Evolutionary conservation across 2,329 filamentous ascomycete genomes (phyloP).

Genomic region (Colletotrichum caudatum): DNA sequence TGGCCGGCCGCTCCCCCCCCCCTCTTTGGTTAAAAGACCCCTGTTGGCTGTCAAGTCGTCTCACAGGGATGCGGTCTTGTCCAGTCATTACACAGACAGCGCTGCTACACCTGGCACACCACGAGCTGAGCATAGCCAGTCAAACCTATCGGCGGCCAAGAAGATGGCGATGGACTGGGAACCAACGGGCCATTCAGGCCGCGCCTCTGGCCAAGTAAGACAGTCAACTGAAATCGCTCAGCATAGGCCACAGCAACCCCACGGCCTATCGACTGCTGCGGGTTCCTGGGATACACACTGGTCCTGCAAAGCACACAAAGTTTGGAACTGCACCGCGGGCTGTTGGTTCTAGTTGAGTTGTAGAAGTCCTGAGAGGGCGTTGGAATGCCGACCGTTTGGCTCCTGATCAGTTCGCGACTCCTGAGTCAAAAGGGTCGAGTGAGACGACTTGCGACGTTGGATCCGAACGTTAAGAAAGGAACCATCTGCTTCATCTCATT

Average conservation of each 20-base stretch:
- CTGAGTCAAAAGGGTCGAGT: conserved; percentile 5
- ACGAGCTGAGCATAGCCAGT: conserved; percentile 7
- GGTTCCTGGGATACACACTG: conserved; percentile 13
- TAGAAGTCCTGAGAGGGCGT: not conserved
- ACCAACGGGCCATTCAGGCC: conserved; percentile 38
- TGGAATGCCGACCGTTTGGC: conserved; percentile 5
- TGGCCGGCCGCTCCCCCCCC: conserved; percentile 12
- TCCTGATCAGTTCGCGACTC: not conserved
- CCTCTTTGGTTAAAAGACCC: conserved; percentile 8
- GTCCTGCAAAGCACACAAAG: not conserved
- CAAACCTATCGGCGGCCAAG: conserved; percentile 22
- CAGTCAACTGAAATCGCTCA: conserved; percentile 32
- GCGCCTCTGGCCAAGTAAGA: conserved; percentile 18
- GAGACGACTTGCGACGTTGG: conserved; percentile 12
- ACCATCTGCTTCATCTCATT: conserved; percentile 26
- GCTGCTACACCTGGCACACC: not conserved
- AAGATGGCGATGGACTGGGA: conserved; percentile 32
- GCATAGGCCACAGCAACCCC: conserved; percentile 11
- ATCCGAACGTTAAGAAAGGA: not conserved
- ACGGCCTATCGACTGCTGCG: conserved; percentile 20
- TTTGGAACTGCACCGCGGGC: conserved; percentile 2
- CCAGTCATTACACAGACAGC: conserved; percentile 16
- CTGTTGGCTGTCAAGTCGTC: conserved; percentile 22
- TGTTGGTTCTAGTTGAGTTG: conserved; percentile 3
- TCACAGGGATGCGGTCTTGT: not conserved